A percentile compares a stretch with the other conserved stretches of the same genome.
These are phyloP conservation scores for Phytophthora tentaculata DNA, from an alignment of 352 stramenopile genomes.

Conservation along the genomic window DNA sequence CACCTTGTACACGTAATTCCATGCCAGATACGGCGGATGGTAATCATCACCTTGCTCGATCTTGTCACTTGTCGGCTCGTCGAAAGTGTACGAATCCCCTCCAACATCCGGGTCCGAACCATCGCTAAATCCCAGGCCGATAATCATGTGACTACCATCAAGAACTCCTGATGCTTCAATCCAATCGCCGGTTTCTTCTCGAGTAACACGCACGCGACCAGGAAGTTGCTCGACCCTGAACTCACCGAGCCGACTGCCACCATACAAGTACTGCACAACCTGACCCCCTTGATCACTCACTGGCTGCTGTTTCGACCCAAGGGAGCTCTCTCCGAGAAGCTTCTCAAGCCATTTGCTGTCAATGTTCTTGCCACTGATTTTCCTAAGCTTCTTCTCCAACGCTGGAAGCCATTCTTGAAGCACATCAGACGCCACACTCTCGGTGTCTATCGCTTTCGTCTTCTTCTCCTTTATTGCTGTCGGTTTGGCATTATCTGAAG, in stretches of 20 bases:
- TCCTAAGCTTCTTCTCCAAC: conserved; percentile 55
- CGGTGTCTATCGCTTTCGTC: conserved; percentile 16
- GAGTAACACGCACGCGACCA: conserved; percentile 60
- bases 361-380: conserved; percentile 24
- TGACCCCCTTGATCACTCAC: conserved; percentile 21
- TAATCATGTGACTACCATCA: conserved; percentile 53
- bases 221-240: conserved; percentile 74
- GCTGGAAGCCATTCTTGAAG: conserved; percentile 59
- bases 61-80: conserved; percentile 19
- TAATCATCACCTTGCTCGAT: conserved; percentile 32
- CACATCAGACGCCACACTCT: conserved; percentile 21
- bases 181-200: conserved; percentile 74
- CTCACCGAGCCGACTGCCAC: conserved; percentile 58
- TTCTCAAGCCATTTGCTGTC: conserved; percentile 38
- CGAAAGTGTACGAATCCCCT: conserved; percentile 40
- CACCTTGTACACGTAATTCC: conserved; percentile 54
- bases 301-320: conserved; percentile 5
- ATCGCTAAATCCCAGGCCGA: conserved; percentile 39
- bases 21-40: conserved; percentile 44
- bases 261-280: conserved; percentile 53
- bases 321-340: conserved; percentile 25
- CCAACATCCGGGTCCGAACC: conserved; percentile 24
- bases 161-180: conserved; percentile 61
- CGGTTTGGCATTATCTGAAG: conserved; percentile 17
- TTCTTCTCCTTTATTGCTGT: conserved; percentile 11